Conservation (phyloP, 306 rosid species). For the Dalbergia oliveri region DNA sequence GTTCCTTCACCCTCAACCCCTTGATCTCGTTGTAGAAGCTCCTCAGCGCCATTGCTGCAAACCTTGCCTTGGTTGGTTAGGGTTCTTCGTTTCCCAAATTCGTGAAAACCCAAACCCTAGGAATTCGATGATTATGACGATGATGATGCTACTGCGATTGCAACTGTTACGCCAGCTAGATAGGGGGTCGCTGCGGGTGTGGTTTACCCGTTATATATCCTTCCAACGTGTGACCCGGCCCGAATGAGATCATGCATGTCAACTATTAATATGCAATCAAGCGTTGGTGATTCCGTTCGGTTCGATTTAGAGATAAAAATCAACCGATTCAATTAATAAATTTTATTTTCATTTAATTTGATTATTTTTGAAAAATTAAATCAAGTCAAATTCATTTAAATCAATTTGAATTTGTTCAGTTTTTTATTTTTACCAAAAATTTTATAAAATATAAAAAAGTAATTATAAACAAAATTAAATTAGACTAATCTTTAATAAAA, state of each 20-base stretch:
- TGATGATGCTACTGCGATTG: background rate
- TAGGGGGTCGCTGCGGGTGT: background rate
- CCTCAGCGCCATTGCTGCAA: constrained; percentile 67
- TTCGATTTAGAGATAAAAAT: no score
- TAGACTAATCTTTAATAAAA: no score
- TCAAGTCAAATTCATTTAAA: no score
- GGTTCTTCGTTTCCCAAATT: background rate
- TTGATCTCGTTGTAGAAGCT: constrained; percentile 73
- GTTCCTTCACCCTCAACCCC: constrained; percentile 71
- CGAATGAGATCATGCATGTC: background rate
- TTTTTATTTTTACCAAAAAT: no score
- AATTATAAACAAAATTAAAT: no score
- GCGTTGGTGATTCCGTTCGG: no score
- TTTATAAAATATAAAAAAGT: no score
- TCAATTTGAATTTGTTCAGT: no score
- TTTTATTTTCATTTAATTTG: no score
- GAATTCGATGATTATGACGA: background rate
- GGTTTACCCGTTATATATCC: background rate
- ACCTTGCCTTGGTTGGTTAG: background rate
- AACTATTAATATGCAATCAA: no score
- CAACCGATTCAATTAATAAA: no score
- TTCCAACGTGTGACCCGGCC: background rate
- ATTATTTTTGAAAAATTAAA: no score
- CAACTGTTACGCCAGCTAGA: background rate
- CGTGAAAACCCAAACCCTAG: background rate